Evolutionary conservation across 2,329 filamentous ascomycete genomes (phyloP), one percentile per base, ranked within the genome.

Genomic region (Trichoderma koningiopsis): DNA sequence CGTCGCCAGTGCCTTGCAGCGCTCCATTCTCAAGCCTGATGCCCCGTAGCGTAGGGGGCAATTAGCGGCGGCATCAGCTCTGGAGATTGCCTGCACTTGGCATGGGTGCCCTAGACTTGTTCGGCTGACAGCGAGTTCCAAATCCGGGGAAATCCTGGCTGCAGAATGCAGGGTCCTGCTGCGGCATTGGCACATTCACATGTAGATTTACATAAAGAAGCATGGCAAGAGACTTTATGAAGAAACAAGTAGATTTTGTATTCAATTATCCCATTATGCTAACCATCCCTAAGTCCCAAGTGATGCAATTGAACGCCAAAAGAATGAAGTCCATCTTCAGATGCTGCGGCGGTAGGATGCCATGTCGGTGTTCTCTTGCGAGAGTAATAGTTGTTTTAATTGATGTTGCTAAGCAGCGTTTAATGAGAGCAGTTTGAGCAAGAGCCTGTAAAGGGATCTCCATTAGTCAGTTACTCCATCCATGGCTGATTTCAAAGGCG

Each of bases 371-470:
- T n/a, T 43, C 11, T 1, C 19, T 7, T 5, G 40, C 40, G 22
- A 19, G 22, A 19, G 29, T 0, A 49, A 4, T 43, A 24, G n/a
- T n/a, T 14, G 35, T 56, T 0, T 47, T 22, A 7, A 31, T 29
- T 22, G 27, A 19, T 29, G 14, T 27, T 19, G 19, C 19, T 14
- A 7, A 19, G 52, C 27, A 29, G 53, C n/a, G 16, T 52, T 47
- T 66, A 70, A 14, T 67, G 71, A 55, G 29, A 67, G 71, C 77
- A 79, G 63, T 73, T 70, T 19, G 77, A 72, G 77, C 77, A 79
- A 72, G 76, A 71, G 77, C 77, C 77, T 79, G 59, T 8, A n/a
- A 8, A 8, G 8, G 0, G 1, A 2, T 0, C 11, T 4, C 7
- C 13, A 64, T 78, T 56, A 77, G 72, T 64, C n/a, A 57, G 14